These are phyloP conservation scores for Tolypocladium ovalisporum DNA, from an alignment of 2,329 filamentous ascomycete species.

Conservation along the genomic window DNA sequence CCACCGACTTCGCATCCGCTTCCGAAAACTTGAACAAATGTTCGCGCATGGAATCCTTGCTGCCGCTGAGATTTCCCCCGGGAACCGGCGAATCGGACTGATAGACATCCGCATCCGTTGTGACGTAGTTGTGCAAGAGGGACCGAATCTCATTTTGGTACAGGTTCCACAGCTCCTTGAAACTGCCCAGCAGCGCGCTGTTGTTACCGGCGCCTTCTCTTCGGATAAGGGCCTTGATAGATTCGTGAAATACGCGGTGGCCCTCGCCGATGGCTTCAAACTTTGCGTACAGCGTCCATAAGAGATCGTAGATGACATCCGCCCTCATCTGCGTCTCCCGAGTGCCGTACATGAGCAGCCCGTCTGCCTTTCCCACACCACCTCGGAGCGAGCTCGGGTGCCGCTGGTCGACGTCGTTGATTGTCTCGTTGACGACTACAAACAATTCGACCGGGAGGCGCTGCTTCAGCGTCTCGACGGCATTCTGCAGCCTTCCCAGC, in stretches of 20 bases:
- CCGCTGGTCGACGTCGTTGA: constrained; percentile 83
- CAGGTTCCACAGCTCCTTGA: constrained; percentile 95
- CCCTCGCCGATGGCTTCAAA: constrained; percentile 96
- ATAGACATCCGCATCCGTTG: constrained; percentile 73
- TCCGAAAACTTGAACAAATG: constrained; percentile 81
- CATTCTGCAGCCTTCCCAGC: constrained; percentile 73
- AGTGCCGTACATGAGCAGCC: constrained; percentile 51
- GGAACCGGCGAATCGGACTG: constrained; percentile 46
- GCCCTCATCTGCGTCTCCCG: constrained; percentile 67
- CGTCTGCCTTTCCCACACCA: constrained; percentile 39
- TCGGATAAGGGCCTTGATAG: constrained; percentile 74
- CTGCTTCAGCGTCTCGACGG: constrained; percentile 85
- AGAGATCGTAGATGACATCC: constrained; percentile 79
- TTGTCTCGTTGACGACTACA: constrained; percentile 86
- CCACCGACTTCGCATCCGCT: constrained; percentile 66
- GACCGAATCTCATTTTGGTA: constrained; percentile 97
- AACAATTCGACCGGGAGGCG: constrained; percentile 89
- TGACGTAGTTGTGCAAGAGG: constrained; percentile 89
- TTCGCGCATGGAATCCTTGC: constrained; percentile 39
- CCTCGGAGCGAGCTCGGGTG: constrained; percentile 73
- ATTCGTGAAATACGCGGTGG: constrained; percentile 87
- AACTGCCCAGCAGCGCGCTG: constrained; percentile 66
- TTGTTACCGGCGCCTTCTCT: constrained; percentile 62
- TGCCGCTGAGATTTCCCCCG: constrained; percentile 33
- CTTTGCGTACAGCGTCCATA: constrained; percentile 89